Evolutionary conservation across 192 early-diverging fungal species (phyloP), one percentile per base, ranked within the genome.

Genomic region (Coemansia furcata): DNA sequence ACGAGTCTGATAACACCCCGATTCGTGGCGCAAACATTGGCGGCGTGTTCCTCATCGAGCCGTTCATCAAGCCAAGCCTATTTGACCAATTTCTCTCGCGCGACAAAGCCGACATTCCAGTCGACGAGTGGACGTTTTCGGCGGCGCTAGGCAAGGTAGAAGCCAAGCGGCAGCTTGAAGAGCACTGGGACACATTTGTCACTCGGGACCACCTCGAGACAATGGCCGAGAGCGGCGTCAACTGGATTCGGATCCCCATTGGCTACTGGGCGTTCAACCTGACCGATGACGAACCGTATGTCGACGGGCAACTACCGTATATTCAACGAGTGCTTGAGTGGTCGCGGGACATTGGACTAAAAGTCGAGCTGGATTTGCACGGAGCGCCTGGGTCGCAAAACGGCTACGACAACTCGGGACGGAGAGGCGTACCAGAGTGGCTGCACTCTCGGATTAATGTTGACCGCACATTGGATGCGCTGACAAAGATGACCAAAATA

Each of bases 321-420:
- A 59, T 91, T 37, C 69, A 80, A 63, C 71, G 77, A 2, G 52
- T 78, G 8, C 78, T 87, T 5, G 66, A 71, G 5, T 86, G 78
- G 75, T 84, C 85, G 15, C 74, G 82, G 29, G 84, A 86, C 38
- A 69, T 79, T 15, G 71, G 74, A 0, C 73, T 87, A 40, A 82
- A 85, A 30, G 86, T 83, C n/a, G 78, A 86, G 33, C 65, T 87
- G 12, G 86, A 87, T 55, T 54, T 87, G 42, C 86, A 87, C 36
- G 86, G 86, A 33, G 73, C 82, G 3, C 86, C 86, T 0, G 86
- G 86, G 8, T 87, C 86, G 29, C 86, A 87, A 66, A 87, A 87
- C 71, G 86, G 86, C 15, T 83, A 82, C 35, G 85, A 83, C 55
- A 85, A 87, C 66, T 84, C 81, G 17, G 86, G 86, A 12, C 72